Conservation (phyloP, 176 grass and related monocot species). For the Tillandsia leiboldiana region DNA sequence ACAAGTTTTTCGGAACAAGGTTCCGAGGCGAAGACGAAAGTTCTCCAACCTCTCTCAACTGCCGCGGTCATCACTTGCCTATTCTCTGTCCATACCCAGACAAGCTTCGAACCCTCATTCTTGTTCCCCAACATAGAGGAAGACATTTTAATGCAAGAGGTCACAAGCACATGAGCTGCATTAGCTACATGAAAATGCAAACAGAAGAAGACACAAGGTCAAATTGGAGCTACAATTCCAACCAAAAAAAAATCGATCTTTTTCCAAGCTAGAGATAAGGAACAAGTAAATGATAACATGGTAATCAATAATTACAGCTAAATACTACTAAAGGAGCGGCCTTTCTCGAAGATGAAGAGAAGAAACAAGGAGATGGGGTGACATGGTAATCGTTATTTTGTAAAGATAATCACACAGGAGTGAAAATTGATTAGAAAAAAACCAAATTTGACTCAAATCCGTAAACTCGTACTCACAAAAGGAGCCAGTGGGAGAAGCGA, state of each 20-base stretch:
- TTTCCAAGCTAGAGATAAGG: not conserved
- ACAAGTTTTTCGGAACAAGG: constrained; percentile 50
- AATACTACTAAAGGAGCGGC: no score
- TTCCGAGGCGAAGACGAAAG: constrained; percentile 55
- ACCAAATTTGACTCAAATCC: no score
- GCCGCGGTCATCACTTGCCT: constrained; percentile 67
- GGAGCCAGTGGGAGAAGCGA: no score
- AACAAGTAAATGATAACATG: not conserved
- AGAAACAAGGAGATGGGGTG: no score
- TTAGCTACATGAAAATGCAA: not conserved
- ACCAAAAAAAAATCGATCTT: not conserved
- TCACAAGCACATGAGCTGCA: not conserved
- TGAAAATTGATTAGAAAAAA: no score
- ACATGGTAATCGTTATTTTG: no score
- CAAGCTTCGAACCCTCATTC: constrained; percentile 39
- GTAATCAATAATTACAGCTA: not conserved
- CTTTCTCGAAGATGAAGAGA: no score
- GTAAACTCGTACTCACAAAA: no score
- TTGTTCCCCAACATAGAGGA: constrained; percentile 16
- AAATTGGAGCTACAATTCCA: not conserved
- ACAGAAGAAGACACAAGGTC: not conserved
- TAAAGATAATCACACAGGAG: no score
- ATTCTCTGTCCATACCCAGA: constrained; percentile 90
- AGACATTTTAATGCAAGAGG: constrained; percentile 8
- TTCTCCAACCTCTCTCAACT: constrained; percentile 86